Conservation (phyloP, 2,329 filamentous ascomycete genomes). For the Penicillium nordicum region DNA sequence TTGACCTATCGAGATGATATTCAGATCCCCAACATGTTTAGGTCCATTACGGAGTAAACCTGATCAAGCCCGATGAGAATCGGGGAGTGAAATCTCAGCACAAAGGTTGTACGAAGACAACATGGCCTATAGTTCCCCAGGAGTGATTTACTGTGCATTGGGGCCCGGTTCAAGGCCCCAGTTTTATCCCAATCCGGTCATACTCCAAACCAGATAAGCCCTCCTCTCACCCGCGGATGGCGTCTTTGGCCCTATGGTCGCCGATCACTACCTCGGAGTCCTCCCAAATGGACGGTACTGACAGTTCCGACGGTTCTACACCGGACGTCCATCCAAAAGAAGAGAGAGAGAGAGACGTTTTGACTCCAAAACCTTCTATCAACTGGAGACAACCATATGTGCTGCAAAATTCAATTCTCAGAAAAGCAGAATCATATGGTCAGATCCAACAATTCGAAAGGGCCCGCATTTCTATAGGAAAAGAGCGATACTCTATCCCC, state of each 20-base stretch:
- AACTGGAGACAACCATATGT: constrained; percentile 4
- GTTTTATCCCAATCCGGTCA: neutral
- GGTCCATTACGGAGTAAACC: no score
- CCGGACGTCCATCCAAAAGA: constrained; percentile 13
- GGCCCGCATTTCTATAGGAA: neutral
- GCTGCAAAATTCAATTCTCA: neutral
- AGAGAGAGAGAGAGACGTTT: constrained; percentile 10
- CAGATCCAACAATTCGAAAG: neutral
- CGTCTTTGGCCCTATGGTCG: constrained; percentile 10
- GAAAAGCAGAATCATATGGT: neutral
- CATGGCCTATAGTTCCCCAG: constrained; percentile 1
- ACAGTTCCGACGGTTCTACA: neutral
- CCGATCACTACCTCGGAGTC: constrained; percentile 14
- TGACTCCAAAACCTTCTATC: neutral
- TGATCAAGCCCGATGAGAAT: neutral
- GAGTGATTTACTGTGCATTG: constrained; percentile 6
- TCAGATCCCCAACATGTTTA: neutral
- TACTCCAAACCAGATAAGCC: constrained; percentile 3
- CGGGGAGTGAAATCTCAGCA: neutral
- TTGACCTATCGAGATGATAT: neutral
- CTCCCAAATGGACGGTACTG: neutral
- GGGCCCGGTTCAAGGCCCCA: neutral
- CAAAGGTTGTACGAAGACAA: neutral
- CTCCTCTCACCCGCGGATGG: neutral
- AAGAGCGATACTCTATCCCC: neutral